A percentile compares a stretch with the other conserved stretches of the same genome.
Evolutionary conservation across 306 rosid species (phyloP).

Genomic region (Vicia faba): DNA sequence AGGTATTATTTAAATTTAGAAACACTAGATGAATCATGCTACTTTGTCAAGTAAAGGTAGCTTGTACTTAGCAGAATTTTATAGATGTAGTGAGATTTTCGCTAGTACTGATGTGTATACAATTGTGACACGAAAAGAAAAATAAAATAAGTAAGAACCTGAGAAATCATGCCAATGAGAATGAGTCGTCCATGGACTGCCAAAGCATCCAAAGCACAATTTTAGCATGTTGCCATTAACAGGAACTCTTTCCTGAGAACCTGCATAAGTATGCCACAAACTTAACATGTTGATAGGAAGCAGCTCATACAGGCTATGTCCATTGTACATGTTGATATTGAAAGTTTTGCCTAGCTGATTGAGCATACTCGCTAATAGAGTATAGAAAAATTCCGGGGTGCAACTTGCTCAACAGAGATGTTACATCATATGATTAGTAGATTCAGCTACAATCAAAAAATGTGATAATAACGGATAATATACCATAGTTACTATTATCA

Average conservation of each 20-base stretch:
- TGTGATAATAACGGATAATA: too few relatives aligned
- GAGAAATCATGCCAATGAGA: conserved; percentile 97
- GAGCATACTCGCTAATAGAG: too few relatives aligned
- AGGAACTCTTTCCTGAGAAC: conserved; percentile 72
- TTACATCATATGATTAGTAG: too few relatives aligned
- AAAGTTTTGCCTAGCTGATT: too few relatives aligned
- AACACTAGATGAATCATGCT: conserved; percentile 23
- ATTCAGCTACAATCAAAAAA: too few relatives aligned
- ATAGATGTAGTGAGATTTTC: conserved; percentile 14
- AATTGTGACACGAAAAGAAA: conserved; percentile 22
- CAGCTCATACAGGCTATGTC: conserved; percentile 22
- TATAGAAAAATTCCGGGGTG: too few relatives aligned
- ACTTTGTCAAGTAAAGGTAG: not conserved
- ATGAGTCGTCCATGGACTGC: conserved; percentile 79
- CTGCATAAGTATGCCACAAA: conserved; percentile 45
- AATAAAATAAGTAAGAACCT: conserved; percentile 54
- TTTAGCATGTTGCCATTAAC: conserved; percentile 90
- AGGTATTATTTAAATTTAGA: too few relatives aligned
- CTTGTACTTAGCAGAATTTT: not conserved
- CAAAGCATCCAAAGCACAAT: conserved; percentile 84
- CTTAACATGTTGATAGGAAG: conserved; percentile 11
- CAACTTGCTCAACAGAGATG: too few relatives aligned
- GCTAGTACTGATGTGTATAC: too few relatives aligned
- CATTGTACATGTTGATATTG: too few relatives aligned
- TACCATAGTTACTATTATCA: too few relatives aligned